Percentiles rank a stretch among this genome's conserved stretches.
Conservation (phyloP, 2,329 filamentous ascomycete genomes). For the Phoma sp. region DNA sequence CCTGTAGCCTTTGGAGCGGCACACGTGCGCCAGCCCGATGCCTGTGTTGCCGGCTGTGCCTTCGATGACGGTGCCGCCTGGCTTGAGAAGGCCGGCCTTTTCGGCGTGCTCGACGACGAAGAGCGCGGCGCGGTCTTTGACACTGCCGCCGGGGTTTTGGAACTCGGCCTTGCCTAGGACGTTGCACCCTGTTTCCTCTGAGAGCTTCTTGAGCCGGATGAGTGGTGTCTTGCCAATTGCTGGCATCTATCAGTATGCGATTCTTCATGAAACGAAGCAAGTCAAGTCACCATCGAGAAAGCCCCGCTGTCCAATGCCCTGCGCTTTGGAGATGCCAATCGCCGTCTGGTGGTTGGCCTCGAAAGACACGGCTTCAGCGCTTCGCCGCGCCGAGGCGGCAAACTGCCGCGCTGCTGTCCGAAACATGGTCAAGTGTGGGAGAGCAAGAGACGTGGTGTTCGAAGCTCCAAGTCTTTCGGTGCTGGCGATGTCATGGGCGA, state of each 20-base stretch:
- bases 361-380: conserved; percentile 55
- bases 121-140: conserved; percentile 95
- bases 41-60: conserved; percentile 98
- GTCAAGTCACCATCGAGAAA: conserved; percentile 77
- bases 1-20: conserved; percentile 87
- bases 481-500: conserved; percentile 1
- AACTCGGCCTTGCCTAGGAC: conserved; percentile 97
- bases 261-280: neutral
- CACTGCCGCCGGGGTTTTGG: conserved; percentile 94
- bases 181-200: conserved; percentile 89
- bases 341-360: conserved; percentile 65
- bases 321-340: conserved; percentile 77
- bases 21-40: conserved; percentile 96
- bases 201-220: conserved; percentile 86
- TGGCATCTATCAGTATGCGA: conserved; percentile 46
- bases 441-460: neutral
- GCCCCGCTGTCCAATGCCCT: conserved; percentile 75
- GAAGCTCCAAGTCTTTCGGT: conserved; percentile 5
- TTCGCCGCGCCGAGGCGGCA: conserved; percentile 66
- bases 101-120: conserved; percentile 95
- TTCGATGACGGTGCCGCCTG: conserved; percentile 94
- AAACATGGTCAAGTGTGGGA: conserved; percentile 63
- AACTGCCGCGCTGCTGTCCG: conserved; percentile 72
- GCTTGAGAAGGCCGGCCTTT: conserved; percentile 78
- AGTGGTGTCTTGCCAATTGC: conserved; percentile 98